These are phyloP conservation scores for Oryza punctata DNA, from an alignment of 176 grass and related monocot species.

Conservation along the genomic window DNA sequence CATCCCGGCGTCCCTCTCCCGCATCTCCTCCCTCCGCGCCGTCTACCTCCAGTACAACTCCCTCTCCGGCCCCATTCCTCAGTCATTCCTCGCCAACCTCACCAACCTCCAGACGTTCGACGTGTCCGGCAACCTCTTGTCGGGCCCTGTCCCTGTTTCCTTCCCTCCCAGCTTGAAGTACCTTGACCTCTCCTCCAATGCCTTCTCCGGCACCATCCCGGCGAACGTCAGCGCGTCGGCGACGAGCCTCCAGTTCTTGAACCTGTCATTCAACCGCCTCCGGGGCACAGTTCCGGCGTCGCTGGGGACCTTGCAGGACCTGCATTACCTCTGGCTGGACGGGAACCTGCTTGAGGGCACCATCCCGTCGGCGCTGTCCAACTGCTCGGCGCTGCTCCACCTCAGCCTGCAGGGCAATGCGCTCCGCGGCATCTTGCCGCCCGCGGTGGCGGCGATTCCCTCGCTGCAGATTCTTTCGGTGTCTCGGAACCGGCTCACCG, in stretches of 20 bases:
- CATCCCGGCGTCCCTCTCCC: slow-evolving; percentile 59
- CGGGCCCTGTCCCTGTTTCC: slow-evolving; percentile 58
- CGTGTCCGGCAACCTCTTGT: slow-evolving; percentile 73
- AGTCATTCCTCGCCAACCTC: slow-evolving; percentile 70
- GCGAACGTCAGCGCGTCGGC: slow-evolving; percentile 47
- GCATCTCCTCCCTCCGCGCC: slow-evolving; percentile 59
- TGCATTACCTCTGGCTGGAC: slow-evolving; percentile 92
- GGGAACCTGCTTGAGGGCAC: slow-evolving; percentile 89
- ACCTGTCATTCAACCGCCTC: slow-evolving; percentile 89
- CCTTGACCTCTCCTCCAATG: slow-evolving; percentile 92
- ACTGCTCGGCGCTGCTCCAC: slow-evolving; percentile 78
- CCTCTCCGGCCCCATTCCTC: slow-evolving; percentile 69
- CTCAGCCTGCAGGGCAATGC: slow-evolving; percentile 81
- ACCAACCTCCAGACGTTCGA: slow-evolving; percentile 71
- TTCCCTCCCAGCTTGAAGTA: slow-evolving; percentile 57
- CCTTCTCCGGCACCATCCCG: slow-evolving; percentile 70
- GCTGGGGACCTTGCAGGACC: slow-evolving; percentile 63
- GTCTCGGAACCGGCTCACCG: slow-evolving; percentile 79
- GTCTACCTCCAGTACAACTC: slow-evolving; percentile 88
- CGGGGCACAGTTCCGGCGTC: slow-evolving; percentile 75
- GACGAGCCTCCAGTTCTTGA: slow-evolving; percentile 68
- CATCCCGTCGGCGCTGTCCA: slow-evolving; percentile 81
- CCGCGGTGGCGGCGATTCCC: slow-evolving; percentile 65
- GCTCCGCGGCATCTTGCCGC: slow-evolving; percentile 82
- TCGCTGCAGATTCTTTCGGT: slow-evolving; percentile 83